phyloP scores from a whole-genome alignment of 1,284 basidiomycete genomes.

The Cutaneotrichosporon cavernicola region DNA sequence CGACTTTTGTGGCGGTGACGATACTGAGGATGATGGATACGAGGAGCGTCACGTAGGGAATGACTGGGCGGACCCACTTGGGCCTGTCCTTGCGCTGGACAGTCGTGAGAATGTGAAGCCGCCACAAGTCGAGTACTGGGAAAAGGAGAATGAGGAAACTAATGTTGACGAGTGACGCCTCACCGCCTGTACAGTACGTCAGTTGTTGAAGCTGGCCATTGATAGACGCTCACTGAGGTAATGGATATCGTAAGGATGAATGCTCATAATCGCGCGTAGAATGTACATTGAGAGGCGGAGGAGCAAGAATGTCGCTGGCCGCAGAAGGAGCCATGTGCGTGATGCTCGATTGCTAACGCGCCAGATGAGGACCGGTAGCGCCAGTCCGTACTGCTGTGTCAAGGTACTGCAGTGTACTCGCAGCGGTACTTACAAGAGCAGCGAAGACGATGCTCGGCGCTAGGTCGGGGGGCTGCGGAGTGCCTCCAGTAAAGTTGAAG shows the following conservation, averaged over 20 bases:
- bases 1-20: conserved; percentile 15
- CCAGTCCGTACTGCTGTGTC: conserved; percentile 28
- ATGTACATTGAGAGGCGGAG: conserved; percentile 31
- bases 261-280: conserved; percentile 36
- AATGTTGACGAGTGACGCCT: conserved; percentile 37
- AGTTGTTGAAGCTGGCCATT: background rate
- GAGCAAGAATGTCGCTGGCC: conserved; percentile 34
- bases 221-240: conserved; percentile 22
- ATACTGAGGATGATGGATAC: conserved; percentile 32
- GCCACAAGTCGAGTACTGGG: conserved; percentile 34
- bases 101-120: conserved; percentile 24
- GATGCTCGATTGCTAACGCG: conserved; percentile 20
- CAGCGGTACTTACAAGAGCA: conserved; percentile 30
- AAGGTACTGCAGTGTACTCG: background rate
- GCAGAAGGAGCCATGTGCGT: conserved; percentile 31
- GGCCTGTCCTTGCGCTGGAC: conserved; percentile 13
- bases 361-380: conserved; percentile 29
- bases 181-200: conserved; percentile 28
- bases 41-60: conserved; percentile 20
- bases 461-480: conserved; percentile 32
- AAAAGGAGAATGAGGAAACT: conserved; percentile 40
- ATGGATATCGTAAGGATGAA: conserved; percentile 26
- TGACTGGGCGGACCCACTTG: conserved; percentile 8
- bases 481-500: conserved; percentile 40
- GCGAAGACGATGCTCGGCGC: conserved; percentile 42